Evolutionary conservation across 805 yeast genomes (phyloP).

Genomic region (Lachancea dasiensis): DNA sequence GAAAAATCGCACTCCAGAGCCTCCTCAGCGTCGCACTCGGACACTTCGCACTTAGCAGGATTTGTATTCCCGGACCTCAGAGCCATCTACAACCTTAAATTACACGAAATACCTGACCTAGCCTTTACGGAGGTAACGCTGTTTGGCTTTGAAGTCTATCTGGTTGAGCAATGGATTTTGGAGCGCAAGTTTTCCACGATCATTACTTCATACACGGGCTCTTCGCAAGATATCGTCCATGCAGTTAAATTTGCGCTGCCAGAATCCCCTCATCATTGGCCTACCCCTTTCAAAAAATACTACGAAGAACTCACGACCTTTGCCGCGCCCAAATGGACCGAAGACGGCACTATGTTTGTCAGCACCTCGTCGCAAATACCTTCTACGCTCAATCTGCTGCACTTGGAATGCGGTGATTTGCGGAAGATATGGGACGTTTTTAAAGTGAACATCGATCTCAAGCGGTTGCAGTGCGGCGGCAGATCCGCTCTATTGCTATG

Average conservation of each 20-base stretch:
- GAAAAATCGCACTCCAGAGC: neutral
- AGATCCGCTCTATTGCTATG: slow-evolving; percentile 68
- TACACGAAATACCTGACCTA: slow-evolving; percentile 37
- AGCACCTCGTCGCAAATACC: slow-evolving; percentile 81
- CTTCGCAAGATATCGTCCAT: slow-evolving; percentile 52
- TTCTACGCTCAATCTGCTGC: slow-evolving; percentile 62
- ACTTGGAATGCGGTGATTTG: slow-evolving; percentile 56
- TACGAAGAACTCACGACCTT: slow-evolving; percentile 60
- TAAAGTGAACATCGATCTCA: slow-evolving; percentile 68
- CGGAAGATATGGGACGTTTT: slow-evolving; percentile 50
- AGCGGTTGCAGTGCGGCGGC: slow-evolving; percentile 77
- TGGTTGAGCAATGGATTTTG: slow-evolving; percentile 93
- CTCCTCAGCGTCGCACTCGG: slow-evolving; percentile 1
- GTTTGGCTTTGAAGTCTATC: slow-evolving; percentile 78
- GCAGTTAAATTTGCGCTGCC: slow-evolving; percentile 56
- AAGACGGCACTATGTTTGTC: slow-evolving; percentile 60
- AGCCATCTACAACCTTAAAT: slow-evolving; percentile 43
- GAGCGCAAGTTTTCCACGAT: slow-evolving; percentile 60
- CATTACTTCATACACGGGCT: slow-evolving; percentile 83
- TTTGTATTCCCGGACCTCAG: slow-evolving; percentile 50
- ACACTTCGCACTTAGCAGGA: neutral
- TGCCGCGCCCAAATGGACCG: slow-evolving; percentile 61
- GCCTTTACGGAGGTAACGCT: slow-evolving; percentile 43
- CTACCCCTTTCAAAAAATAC: slow-evolving; percentile 46
- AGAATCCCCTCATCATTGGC: slow-evolving; percentile 30